Evolutionary conservation across 179 eudicot genomes (phyloP), one percentile per base, ranked within the genome.

Genomic region (Corrigiola litoralis): DNA sequence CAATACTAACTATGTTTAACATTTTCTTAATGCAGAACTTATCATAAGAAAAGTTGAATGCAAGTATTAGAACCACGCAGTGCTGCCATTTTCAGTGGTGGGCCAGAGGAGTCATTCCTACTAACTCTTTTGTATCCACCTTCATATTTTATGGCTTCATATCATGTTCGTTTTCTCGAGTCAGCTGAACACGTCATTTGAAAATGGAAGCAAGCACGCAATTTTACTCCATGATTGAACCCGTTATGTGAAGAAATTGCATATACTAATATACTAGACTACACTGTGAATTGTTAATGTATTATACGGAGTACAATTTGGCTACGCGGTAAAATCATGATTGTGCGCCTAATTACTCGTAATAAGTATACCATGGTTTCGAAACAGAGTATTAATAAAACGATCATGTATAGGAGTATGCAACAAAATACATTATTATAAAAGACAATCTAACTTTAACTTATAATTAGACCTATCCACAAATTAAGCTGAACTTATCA

Each of bases 51-150:
- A 27, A 25, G 21, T 27, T 20, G 5, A 33, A 41, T 49, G 48
- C 17, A 55, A 41, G 42, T 33, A 61, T 48, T 17, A 16, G 13
- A 49, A 17, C 36, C 53, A 32, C 23, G 62, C 50, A 74, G 78
- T 68, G 73, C 65, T 68, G 70, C 66, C 78, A 49, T 64, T 74
- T 68, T 74, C 78, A 67, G 31, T 37, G 69, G 73, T 73, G 68
- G 64, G 29, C 31, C 58, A 67, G 0, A 44, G 17, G 61, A 44
- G 58, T 73, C 74, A 63, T 65, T 29, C 33, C 24, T 38, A 70
- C 68, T 62, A 51, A 70, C 67, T 69, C 12, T 62, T 70, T 70
- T 54, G 61, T 62, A 41, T 42, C 5, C 17, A 27, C 36, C 51
- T 63, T 63, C 69, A 55, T 71, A 18, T 33, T 71, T 63, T 53